Conservation (phyloP, 305 asterid genomes). For the Solanum aculeatissimum region DNA sequence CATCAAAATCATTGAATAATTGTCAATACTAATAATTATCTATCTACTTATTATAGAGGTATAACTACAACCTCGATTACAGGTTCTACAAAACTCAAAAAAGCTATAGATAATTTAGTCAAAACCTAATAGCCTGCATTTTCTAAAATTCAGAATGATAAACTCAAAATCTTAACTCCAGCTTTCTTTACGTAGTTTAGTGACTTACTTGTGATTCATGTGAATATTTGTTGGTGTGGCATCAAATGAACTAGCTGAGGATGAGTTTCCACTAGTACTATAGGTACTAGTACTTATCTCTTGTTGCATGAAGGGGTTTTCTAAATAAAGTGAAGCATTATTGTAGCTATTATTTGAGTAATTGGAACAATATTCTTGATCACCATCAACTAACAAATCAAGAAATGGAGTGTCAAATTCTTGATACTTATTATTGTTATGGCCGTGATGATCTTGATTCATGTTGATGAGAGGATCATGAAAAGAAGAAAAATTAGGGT, state of each 20-base stretch:
- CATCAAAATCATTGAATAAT: not conserved
- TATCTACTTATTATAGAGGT: not conserved
- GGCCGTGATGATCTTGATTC: not conserved
- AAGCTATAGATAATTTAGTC: not conserved
- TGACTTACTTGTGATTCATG: not conserved
- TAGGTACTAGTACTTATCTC: not conserved
- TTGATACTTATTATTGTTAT: not conserved
- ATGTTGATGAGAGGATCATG: not conserved
- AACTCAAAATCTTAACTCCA: not conserved
- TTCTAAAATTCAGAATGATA: not conserved
- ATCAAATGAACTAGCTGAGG: slow-evolving; percentile 2
- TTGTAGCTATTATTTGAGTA: not conserved
- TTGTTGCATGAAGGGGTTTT: not conserved
- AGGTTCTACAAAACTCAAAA: not conserved
- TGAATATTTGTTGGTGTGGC: not conserved
- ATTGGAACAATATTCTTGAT: not conserved
- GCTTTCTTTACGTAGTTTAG: not conserved
- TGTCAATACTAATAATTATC: not conserved
- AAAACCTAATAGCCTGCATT: not conserved
- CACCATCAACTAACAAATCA: not conserved
- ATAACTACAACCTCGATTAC: not conserved
- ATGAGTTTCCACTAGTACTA: slow-evolving; percentile 8
- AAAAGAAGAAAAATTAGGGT: not conserved
- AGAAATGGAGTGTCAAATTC: not conserved
- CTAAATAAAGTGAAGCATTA: not conserved